Percentiles rank a stretch among this genome's conserved stretches.
Evolutionary conservation across 805 yeast species (phyloP).

Genomic region (Wickerhamiella parazyma): DNA sequence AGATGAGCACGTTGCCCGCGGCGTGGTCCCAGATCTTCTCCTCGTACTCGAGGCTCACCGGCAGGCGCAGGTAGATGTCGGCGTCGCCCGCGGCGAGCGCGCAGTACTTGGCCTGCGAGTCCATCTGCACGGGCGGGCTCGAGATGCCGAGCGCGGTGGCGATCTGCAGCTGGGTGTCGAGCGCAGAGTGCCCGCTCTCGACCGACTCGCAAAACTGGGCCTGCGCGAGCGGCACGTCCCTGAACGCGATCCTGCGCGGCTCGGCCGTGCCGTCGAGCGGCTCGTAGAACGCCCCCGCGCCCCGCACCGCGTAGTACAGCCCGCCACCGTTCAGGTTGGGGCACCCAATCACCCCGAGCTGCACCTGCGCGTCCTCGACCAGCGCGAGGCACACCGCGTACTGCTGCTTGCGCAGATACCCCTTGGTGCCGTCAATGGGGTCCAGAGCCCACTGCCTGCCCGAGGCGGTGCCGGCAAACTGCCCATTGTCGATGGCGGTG

Average conservation of each 20-base stretch:
- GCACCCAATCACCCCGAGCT: conserved; percentile 90
- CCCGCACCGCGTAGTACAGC: conserved; percentile 53
- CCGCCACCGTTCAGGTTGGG: conserved; percentile 80
- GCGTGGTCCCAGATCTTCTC: conserved; percentile 99
- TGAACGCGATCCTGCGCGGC: conserved; percentile 36
- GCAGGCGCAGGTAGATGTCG: conserved; percentile 80
- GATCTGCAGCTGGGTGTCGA: conserved; percentile 66
- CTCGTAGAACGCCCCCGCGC: conserved; percentile 50
- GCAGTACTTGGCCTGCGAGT: conserved; percentile 94
- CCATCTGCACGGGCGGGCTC: conserved; percentile 54
- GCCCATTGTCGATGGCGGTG: conserved; percentile 64
- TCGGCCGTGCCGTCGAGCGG: conserved; percentile 30
- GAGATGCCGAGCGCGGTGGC: conserved; percentile 51
- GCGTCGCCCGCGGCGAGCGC: conserved; percentile 82
- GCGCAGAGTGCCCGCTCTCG: conserved; percentile 89
- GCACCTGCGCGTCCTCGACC: conserved; percentile 71
- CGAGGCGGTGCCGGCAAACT: conserved; percentile 57
- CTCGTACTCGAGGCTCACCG: conserved; percentile 57
- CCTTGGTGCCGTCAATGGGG: conserved; percentile 97
- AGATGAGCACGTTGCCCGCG: conserved; percentile 76
- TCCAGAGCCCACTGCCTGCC: conserved; percentile 96
- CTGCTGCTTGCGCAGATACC: conserved; percentile 90
- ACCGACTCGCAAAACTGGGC: conserved; percentile 82
- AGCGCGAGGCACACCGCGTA: conserved; percentile 91
- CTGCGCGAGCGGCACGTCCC: conserved; percentile 31